Base-by-base conservation (phyloP, 306 rosid genomes). In the Medicago arabica region DNA sequence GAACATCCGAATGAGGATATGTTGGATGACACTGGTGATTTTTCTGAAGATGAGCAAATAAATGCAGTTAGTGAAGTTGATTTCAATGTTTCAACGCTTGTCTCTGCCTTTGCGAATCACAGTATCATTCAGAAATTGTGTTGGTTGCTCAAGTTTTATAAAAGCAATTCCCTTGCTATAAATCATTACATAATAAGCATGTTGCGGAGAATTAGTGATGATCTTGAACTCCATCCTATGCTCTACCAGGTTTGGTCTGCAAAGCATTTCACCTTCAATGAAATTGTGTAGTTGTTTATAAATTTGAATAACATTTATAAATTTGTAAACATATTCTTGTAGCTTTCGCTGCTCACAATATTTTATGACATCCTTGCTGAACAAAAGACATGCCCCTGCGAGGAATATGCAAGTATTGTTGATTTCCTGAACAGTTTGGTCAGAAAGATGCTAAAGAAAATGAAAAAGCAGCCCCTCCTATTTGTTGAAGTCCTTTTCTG, bases 81-180 rank as follows among this genome's bases (percentile, higher is more conserved):
- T 89, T 90, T 92, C 80, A 90, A 85, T 39, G 88, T 87, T 75
- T 90, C 98, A 79, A 81, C 83, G 47, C 73, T 94, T 65, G 76
- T 92, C 40, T 92, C 98, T 72, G 83, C 96, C 71, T 88, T 90
- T 75, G 92, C 88, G 74, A 88, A 78, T 84, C 86, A 87, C 86
- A 83, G n/a, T 80, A 78, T 92, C 68, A 87, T 94, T 83, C 93
- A 94, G 85, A 92, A 87, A 69, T 58, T 88, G 49, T 92, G 98
- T 77, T 94, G 98, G 97, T 77, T 94, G 87, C 98, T 94, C 66
- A 94, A 92, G 88, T 94, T 94, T 86, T 94, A 94, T 82, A 92
- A 87, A 88, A 89, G 86, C 87, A 95, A 95, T 77, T 88, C 94
- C 40, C 71, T 82, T 54, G 78, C 82, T 63, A 90, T 92, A 79